Evolutionary conservation across 2,329 filamentous ascomycete genomes (phyloP).

Genomic region (Aaosphaeria pasadenensis): DNA sequence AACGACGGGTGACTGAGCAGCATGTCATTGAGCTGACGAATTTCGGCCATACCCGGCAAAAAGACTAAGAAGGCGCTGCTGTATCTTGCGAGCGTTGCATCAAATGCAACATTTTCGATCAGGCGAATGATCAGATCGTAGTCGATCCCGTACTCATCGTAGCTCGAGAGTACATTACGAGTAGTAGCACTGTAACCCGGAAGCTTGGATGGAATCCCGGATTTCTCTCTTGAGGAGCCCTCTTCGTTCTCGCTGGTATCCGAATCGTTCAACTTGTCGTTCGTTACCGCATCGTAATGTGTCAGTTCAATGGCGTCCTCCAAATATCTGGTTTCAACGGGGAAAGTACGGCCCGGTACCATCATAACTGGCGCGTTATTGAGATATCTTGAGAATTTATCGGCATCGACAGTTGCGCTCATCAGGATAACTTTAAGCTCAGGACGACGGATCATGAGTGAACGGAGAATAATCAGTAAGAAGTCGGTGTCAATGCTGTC

Average conservation of each 20-base stretch:
- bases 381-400: constrained; percentile 86
- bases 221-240: constrained; percentile 44
- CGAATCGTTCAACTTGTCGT: constrained; percentile 53
- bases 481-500: constrained; percentile 89
- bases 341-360: constrained; percentile 90
- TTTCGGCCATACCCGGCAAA: constrained; percentile 90
- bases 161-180: constrained; percentile 67
- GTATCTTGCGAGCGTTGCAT: constrained; percentile 64
- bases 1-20: constrained; percentile 76
- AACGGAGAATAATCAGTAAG: constrained; percentile 84
- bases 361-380: constrained; percentile 81
- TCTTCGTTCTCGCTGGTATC: constrained; percentile 45
- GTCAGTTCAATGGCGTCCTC: constrained; percentile 92
- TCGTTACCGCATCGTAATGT: constrained; percentile 53
- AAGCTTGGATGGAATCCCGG: constrained; percentile 63
- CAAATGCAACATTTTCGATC: constrained; percentile 70
- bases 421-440: constrained; percentile 93
- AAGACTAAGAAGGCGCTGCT: constrained; percentile 95
- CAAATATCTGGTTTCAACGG: constrained; percentile 81
- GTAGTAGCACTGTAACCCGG: constrained; percentile 74
- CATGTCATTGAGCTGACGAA: constrained; percentile 82
- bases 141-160: constrained; percentile 91
- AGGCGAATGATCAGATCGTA: constrained; percentile 82
- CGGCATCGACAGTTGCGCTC: constrained; percentile 94
- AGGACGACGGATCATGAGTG: constrained; percentile 70